Evolutionary conservation across 179 eudicot species (phyloP), one percentile per base, ranked within the genome.

Genomic region (Silene vulgaris): DNA sequence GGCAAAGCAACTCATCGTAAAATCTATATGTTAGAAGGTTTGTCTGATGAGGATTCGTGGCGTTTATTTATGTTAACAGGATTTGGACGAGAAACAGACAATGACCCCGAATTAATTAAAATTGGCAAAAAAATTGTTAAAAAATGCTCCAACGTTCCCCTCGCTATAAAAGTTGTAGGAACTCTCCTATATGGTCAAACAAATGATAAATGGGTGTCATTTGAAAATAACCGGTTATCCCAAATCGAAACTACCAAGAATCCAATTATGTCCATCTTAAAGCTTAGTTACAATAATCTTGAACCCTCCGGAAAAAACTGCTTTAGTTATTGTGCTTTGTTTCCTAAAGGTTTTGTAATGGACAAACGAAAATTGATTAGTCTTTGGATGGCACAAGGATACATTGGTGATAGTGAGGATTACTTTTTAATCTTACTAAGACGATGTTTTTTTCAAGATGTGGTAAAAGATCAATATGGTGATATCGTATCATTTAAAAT

Each of bases 361-460:
- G 40, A 65, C 0, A 68, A 68, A 30, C 35, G 35, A 30, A 4
- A 30, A 4, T 30, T 30, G 35, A 30, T 30, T 30, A 30, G 35
- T 30, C 35, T 30, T 30, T 30, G 35, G 35, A 30, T 30, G 35
- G 35, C 35, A 30, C 35, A 30, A 30, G 35, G 81, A 1, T 74
- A 65, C 29, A 68, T 70, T 67, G 40, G 29, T 3, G 40, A 28
- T 28, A 16, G 69, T 65, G 78, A 79, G 26, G 40, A 69, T 11
- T 79, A 73, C 37, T 79, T 87, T 62, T 45, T 63, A 21, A 30
- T 30, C 35, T 30, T 30, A 30, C 35, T 30, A 30, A 30, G 4
- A 30, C 35, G 35, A 30, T 30, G 83, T 5, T 82, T 82, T 61
- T 80, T 87, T 48, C 83, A 85, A 78, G 82, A 83, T 60, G 82